Evolutionary conservation across 2,329 filamentous ascomycete species (phyloP).

Genomic region (Exophiala oligosperma): DNA sequence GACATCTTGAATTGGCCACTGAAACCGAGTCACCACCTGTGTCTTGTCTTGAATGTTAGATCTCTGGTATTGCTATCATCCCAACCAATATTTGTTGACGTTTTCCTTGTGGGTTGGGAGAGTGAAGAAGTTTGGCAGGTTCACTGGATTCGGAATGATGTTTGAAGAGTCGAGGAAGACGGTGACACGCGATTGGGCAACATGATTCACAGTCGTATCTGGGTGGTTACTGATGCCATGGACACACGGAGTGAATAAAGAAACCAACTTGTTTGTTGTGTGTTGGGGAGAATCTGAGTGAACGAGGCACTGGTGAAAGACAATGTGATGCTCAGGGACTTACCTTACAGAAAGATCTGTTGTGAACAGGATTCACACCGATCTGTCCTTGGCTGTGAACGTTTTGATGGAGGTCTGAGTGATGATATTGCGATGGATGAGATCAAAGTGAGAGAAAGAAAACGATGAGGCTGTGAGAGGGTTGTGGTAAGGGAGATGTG

Average conservation of each 20-base stretch:
- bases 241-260: too few species aligned
- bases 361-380: not conserved
- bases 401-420: not conserved
- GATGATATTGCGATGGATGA: not conserved
- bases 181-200: not conserved
- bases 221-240: too few species aligned
- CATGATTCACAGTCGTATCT: not conserved
- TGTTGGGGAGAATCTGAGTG: too few species aligned
- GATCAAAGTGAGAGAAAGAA: constrained; percentile 1
- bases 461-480: not conserved
- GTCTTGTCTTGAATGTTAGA: not conserved
- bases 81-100: not conserved
- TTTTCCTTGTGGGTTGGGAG: not conserved
- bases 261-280: too few species aligned
- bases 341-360: not conserved
- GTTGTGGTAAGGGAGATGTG: not conserved
- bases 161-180: not conserved
- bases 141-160: not conserved
- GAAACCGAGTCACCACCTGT: not conserved
- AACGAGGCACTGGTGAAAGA: too few species aligned
- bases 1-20: constrained; percentile 9
- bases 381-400: too few species aligned
- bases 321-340: too few species aligned
- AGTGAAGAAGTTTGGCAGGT: constrained; percentile 4
- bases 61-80: not conserved